Evolutionary conservation across 2,329 filamentous ascomycete species (phyloP), one percentile per base, ranked within the genome.

Genomic region (Coniochaeta sp.): DNA sequence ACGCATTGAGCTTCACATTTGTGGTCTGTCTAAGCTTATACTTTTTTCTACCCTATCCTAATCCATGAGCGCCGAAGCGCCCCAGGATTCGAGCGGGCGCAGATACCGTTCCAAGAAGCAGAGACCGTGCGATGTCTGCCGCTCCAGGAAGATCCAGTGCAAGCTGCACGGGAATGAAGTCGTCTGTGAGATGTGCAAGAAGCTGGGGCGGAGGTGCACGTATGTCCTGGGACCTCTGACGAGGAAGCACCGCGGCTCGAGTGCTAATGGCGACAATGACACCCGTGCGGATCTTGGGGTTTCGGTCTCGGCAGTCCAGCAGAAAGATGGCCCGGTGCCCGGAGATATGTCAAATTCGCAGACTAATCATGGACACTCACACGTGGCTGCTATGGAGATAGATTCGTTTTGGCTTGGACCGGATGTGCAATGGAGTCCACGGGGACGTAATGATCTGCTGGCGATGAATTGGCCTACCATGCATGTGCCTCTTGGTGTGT

Each of bases 101-200:
- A 64, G 61, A 34, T 65, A 65, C 47, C 62, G 64, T 26, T 65
- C 64, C 26, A 65, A 65, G 59, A 65, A 64, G 59, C 64, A 65
- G 57, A 36, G 62, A 50, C 62, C 62, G 1, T 64, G 64, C 47
- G 64, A 65, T 47, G 57, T 65, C 19, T 65, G 64, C 50, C 62
- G 64, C 36, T 63, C 62, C 4, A 59, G 62, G 24, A 65, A 65
- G 60, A 64, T 63, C 50, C 61, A 64, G 24, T 65, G 64, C 62
- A 64, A 64, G 59, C 36, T 65, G 3, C 58, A 60, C n/a, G 58
- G 56, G 12, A 60, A 62, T 28, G 64, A 62, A 31, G 44, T 58
- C 11, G 62, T 59, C 16, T 67, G 66, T 43, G 65, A 66, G 56
- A 60, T 63, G 52, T 67, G 66, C 58, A 55, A 50, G 54, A 61